Conservation (phyloP, 2,329 filamentous ascomycete genomes). For the Pseudogymnoascus sp. region DNA sequence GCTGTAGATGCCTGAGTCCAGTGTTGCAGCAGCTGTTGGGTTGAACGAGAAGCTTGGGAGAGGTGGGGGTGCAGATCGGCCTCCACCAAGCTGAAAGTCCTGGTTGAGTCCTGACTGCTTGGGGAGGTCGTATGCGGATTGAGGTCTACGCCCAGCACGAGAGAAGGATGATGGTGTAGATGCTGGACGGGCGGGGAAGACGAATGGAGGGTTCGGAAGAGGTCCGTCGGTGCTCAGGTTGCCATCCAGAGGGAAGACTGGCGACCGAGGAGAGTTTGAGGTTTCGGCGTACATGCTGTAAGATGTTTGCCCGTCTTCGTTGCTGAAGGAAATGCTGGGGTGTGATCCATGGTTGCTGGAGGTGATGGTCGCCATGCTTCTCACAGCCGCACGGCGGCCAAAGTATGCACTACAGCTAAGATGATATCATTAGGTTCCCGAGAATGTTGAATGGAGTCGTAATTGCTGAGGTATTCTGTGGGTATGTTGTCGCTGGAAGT, state of each 20-base stretch:
- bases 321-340: slow-evolving; percentile 14
- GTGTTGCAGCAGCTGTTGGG: slow-evolving; percentile 23
- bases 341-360: slow-evolving; percentile 14
- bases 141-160: slow-evolving; percentile 44
- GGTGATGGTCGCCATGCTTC: slow-evolving; percentile 17
- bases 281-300: slow-evolving; percentile 11
- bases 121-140: slow-evolving; percentile 34
- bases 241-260: slow-evolving; percentile 7
- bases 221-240: slow-evolving; percentile 28
- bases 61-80: slow-evolving; percentile 23
- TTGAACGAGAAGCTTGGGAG: slow-evolving; percentile 32
- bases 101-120: slow-evolving; percentile 10
- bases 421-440: slow-evolving; percentile 15
- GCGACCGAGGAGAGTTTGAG: slow-evolving; percentile 13
- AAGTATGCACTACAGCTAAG: slow-evolving; percentile 9
- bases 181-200: slow-evolving; percentile 51
- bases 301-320: slow-evolving; percentile 3
- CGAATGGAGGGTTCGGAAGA: slow-evolving; percentile 58
- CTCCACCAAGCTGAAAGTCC: slow-evolving; percentile 20
- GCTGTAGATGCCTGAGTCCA: slow-evolving; percentile 41
- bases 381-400: slow-evolving; percentile 17
- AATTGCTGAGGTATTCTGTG: neutral
- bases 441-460: neutral
- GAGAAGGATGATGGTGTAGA: slow-evolving; percentile 45
- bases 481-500: neutral